Evolutionary conservation across 2,329 filamentous ascomycete genomes (phyloP).

Genomic region (Venturia asperata): DNA sequence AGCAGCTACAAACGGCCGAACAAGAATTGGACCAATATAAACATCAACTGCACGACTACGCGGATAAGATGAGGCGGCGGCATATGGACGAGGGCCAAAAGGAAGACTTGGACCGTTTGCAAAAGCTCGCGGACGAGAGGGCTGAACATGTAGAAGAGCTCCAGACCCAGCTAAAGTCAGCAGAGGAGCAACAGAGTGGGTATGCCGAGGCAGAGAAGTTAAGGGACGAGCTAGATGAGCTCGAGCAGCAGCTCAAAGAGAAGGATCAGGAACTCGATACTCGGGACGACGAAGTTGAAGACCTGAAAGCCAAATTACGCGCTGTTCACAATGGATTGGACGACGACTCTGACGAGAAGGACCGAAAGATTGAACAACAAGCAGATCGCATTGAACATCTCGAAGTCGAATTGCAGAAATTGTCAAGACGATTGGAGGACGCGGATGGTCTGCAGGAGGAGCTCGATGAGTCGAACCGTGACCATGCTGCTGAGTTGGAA

Average conservation of each 20-base stretch:
- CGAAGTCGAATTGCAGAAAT: slow-evolving; percentile 27
- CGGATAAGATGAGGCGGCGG: slow-evolving; percentile 71
- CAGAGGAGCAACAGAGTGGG: not conserved
- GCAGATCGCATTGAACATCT: slow-evolving; percentile 31
- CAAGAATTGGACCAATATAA: slow-evolving; percentile 78
- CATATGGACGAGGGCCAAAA: slow-evolving; percentile 65
- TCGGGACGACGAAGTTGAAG: slow-evolving; percentile 33
- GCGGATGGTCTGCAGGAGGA: slow-evolving; percentile 15
- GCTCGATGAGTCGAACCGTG: slow-evolving; percentile 25
- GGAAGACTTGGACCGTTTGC: slow-evolving; percentile 49
- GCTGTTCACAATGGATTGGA: slow-evolving; percentile 29
- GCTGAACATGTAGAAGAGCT: slow-evolving; percentile 31
- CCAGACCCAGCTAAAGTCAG: slow-evolving; percentile 21
- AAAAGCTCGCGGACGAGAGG: slow-evolving; percentile 39
- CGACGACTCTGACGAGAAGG: slow-evolving; percentile 29
- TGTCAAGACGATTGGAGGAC: slow-evolving; percentile 17
- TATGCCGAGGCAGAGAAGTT: slow-evolving; percentile 22
- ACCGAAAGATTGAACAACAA: slow-evolving; percentile 29
- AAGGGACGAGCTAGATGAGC: slow-evolving; percentile 30
- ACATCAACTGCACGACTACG: slow-evolving; percentile 72
- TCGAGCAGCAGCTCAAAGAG: slow-evolving; percentile 30
- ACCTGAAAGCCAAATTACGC: slow-evolving; percentile 29
- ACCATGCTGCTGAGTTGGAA: slow-evolving; percentile 32
- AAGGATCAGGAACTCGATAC: slow-evolving; percentile 33
- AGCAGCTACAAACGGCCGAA: slow-evolving; percentile 74